Conservation (phyloP, 345 rosid genomes). For the Euphorbia peplus region DNA sequence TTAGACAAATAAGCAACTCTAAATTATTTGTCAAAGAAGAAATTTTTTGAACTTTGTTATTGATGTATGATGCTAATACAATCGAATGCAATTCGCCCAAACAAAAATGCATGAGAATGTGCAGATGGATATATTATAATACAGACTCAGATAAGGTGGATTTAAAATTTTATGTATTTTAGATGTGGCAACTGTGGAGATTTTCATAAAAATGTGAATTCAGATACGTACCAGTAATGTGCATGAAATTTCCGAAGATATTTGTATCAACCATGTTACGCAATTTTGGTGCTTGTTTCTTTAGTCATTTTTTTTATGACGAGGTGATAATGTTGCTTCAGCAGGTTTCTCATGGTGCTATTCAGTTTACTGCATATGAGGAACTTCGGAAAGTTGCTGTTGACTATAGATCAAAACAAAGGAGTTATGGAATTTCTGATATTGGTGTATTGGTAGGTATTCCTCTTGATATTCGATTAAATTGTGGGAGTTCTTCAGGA, state of each 20-base stretch:
- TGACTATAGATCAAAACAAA: constrained; percentile 41
- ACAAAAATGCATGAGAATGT: background rate
- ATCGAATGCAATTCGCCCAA: background rate
- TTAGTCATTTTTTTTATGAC: constrained; percentile 12
- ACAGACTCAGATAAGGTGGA: background rate
- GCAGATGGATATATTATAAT: background rate
- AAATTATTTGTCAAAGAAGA: background rate
- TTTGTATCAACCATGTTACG: constrained; percentile 6
- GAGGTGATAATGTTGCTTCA: constrained; percentile 32
- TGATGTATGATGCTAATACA: constrained; percentile 3
- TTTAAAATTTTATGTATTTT: background rate
- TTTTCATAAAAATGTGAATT: background rate
- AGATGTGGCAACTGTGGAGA: background rate
- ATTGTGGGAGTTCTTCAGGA: background rate
- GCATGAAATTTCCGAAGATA: constrained; percentile 7
- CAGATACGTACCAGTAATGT: background rate
- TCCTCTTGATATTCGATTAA: background rate
- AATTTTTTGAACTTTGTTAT: background rate
- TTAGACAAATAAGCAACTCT: background rate
- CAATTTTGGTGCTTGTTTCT: constrained; percentile 1
- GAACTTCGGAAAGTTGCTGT: constrained; percentile 70
- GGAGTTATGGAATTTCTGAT: constrained; percentile 31
- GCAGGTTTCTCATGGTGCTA: constrained; percentile 96
- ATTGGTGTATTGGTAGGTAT: constrained; percentile 50
- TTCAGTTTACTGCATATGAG: constrained; percentile 90